phyloP scores from a whole-genome alignment of 345 rosid species.

The Streptanthus diversifolius region DNA sequence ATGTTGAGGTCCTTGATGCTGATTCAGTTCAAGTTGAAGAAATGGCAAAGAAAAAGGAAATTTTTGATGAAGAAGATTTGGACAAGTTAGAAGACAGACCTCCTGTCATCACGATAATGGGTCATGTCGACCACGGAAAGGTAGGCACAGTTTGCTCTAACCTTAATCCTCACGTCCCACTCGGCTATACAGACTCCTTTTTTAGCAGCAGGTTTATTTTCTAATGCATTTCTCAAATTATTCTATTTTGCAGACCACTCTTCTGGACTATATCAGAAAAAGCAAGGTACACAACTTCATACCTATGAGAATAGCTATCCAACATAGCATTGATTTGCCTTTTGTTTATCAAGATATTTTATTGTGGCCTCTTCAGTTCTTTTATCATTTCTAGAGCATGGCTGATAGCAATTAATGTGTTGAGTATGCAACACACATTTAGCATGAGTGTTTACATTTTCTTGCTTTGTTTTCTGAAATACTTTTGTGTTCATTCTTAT shows the following conservation, averaged over 20 bases:
- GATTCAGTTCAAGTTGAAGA: conserved; percentile 72
- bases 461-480: not conserved
- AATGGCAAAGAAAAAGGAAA: conserved; percentile 86
- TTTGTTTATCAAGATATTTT: not conserved
- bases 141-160: conserved; percentile 35
- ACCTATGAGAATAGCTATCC: conserved; percentile 11
- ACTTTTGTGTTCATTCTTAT: not conserved
- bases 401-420: not conserved
- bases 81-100: conserved; percentile 90
- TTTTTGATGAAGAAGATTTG: conserved; percentile 79
- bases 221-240: conserved; percentile 36
- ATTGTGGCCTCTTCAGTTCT: conserved; percentile 2
- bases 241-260: conserved; percentile 73
- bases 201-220: conserved; percentile 11
- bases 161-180: not conserved
- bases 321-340: not conserved
- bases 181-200: not conserved
- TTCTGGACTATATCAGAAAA: conserved; percentile 87
- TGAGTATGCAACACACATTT: not conserved
- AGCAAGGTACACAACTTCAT: conserved; percentile 67
- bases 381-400: not conserved
- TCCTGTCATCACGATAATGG: conserved; percentile 99
- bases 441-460: not conserved
- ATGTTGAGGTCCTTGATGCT: conserved; percentile 84
- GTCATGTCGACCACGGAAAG: conserved; percentile 99